Conservation (phyloP, 306 rosid genomes). For the Styphnolobium japonicum region DNA sequence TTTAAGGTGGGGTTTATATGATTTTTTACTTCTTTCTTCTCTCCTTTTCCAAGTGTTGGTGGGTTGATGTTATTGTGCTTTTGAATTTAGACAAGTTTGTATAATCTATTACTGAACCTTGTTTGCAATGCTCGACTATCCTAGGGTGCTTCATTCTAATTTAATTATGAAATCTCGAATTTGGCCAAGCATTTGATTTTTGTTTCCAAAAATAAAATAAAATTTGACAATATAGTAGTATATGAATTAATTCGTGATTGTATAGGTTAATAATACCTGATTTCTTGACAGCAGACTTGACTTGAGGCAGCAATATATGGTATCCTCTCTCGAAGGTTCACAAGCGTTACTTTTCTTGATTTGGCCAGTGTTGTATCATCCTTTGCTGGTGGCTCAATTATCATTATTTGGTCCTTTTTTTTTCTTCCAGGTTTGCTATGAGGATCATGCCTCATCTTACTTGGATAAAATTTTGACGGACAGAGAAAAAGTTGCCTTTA, state of each 20-base stretch:
- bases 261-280: neutral
- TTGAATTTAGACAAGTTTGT: neutral
- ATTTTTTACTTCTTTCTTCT: neutral
- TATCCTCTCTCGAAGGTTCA: neutral
- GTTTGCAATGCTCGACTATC: neutral
- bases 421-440: slow-evolving; percentile 32
- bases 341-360: slow-evolving; percentile 6
- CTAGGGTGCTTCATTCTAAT: neutral
- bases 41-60: neutral
- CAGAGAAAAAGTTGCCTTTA: slow-evolving; percentile 26
- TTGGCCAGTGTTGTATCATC: neutral
- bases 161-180: neutral
- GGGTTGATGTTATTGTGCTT: neutral
- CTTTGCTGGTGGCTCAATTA: slow-evolving; percentile 23
- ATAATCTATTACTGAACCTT: neutral
- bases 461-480: slow-evolving; percentile 47
- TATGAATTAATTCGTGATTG: neutral
- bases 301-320: neutral
- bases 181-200: neutral
- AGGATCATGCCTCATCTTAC: slow-evolving; percentile 27
- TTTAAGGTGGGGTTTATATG: neutral
- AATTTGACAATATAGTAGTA: neutral
- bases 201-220: no score
- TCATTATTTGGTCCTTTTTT: slow-evolving; percentile 18
- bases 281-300: neutral